Base-by-base conservation (phyloP, 2,329 filamentous ascomycete species). In the Pyrenochaeta sp. region DNA sequence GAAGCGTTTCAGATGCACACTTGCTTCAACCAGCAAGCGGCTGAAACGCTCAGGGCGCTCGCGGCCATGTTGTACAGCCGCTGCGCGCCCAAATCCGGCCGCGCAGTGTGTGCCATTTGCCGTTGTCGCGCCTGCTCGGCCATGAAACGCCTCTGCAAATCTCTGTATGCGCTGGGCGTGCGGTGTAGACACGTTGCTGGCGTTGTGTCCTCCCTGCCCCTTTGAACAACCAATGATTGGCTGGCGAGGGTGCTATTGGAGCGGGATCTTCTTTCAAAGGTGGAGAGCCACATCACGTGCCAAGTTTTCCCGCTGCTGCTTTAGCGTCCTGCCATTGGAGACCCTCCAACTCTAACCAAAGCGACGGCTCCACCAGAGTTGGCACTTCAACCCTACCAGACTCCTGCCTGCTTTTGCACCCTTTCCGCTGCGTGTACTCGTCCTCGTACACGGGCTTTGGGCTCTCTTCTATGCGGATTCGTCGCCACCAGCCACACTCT, bases 31-130 rank as follows among this genome's bases (percentile, higher is more conserved):
- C 60, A 41, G 54, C 51, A 45, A 56, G 35, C 32, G 37, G 35
- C 62, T 74, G 71, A 74, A 74, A 74, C 71, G 58, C 60, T 64
- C 49, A 53, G 30, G n/a, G 49, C 51, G 45, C 45, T 59, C 48
- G 44, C 15, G 52, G 37, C 44, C 21, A 52, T 37, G 12, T 37
- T 18, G 29, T 56, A 45, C 58, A 62, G 53, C 49, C 58, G 63
- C 61, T 51, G 51, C 33, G 32, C 49, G 49, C 33, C 32, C 40
- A 47, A 35, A 33, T 40, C 51, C 49, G 53, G 29, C 47, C 41
- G 45, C 42, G 32, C 37, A 37, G n/a, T 15, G 29, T 14, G 9
- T 17, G 43, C 37, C 32, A 39, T 33, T 46, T 48, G 36, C 40
- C 43, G 63, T 53, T 53, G 56, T 60, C 49, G 60, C 59, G 58